Base-by-base conservation (phyloP, 352 stramenopile genomes). In the Phytophthora quininea region DNA sequence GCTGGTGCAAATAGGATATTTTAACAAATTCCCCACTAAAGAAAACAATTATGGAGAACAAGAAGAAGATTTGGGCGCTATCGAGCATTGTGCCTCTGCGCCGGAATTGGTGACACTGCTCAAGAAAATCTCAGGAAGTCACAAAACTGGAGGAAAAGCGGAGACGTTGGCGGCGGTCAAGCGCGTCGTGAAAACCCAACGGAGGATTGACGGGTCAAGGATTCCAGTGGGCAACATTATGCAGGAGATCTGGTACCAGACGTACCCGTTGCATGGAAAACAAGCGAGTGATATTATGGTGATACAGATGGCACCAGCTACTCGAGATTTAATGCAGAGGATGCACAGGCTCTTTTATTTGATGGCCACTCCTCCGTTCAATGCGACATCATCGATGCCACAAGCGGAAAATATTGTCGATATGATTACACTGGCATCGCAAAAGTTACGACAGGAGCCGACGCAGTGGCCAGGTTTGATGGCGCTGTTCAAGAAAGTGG, bases 291-390 rank as follows among this genome's bases (percentile, higher is more conserved):
- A 91, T 37, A 64, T 91, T 32, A 67, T 92, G 49, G 74, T 79
- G 1, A 61, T 92, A 12, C 75, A 76, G 12, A 73, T 92, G 46
- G 73, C 79, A 10, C 64, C 77, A 5, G 58, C 53, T 0, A 71
- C 61, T 2, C 78, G 74, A 6, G 79, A 88, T 54, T 42, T 90
- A 10, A 86, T 95, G 49, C 58, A 77, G 3, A 76, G 88, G 3
- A 88, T 95, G 73, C 87, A 93, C 62, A 76, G 82, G 1, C 66
- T 95, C 0, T 90, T 89, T 46, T 93, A 95, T 55, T 82, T 93
- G 37, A 79, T 89, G 42, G 76, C 82, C 0, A 77, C 69, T 2
- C 54, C 61, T 3, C 71, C 67, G 14, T 82, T 77, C 45, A 72
- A 75, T n/a, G n/a, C 59, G 14, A 62, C 64, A 19, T 64, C 70